These are phyloP conservation scores for Exophiala viscosa DNA, from an alignment of 2,329 filamentous ascomycete genomes.

Conservation along the genomic window DNA sequence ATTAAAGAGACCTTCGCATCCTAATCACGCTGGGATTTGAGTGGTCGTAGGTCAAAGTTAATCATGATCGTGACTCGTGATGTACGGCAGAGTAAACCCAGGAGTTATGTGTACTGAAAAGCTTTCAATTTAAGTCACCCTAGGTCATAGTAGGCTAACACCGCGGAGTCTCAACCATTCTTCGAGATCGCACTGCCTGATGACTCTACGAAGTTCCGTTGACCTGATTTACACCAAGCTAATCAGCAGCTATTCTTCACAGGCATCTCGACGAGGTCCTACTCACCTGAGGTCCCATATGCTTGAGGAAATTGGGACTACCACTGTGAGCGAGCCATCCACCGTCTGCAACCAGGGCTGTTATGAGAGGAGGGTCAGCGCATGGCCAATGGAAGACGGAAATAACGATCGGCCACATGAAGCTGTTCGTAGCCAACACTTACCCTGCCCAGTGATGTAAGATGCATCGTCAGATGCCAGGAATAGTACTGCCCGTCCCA, in stretches of 20 bases:
- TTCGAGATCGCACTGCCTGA: no score
- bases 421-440: background rate
- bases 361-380: background rate
- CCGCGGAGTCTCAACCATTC: no score
- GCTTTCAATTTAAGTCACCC: no score
- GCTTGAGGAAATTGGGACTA: slow-evolving; percentile 15
- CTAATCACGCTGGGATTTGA: no score
- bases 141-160: no score
- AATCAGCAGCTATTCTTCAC: background rate
- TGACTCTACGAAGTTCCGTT: no score
- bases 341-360: slow-evolving; percentile 14
- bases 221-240: background rate
- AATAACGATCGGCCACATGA: background rate
- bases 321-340: slow-evolving; percentile 18
- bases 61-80: no score
- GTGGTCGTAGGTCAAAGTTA: no score
- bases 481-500: slow-evolving; percentile 12
- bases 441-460: slow-evolving; percentile 18
- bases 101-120: no score
- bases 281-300: background rate
- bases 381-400: background rate
- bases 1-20: no score
- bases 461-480: slow-evolving; percentile 15
- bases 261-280: background rate
- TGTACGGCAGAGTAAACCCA: no score